Evolutionary conservation across 139 green algal genomes (phyloP).

Genomic region (Auxenochlorella pyrenoidosa): DNA sequence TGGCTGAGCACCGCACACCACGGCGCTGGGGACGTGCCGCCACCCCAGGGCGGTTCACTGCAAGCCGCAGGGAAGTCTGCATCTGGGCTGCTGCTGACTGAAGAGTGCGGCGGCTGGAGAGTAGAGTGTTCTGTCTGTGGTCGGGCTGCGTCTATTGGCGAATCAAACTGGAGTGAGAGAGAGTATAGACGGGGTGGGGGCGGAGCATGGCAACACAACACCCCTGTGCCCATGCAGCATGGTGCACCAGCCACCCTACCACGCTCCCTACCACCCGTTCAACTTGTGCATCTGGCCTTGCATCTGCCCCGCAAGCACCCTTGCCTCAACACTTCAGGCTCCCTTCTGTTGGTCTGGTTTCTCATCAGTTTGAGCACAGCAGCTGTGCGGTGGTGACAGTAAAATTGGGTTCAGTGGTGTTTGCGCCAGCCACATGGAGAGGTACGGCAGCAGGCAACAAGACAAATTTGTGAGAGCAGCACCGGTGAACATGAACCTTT

Average conservation of each 20-base stretch:
- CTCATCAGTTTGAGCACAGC: too few relatives aligned
- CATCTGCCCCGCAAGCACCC: too few relatives aligned
- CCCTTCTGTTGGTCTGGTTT: neutral
- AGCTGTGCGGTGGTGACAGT: too few relatives aligned
- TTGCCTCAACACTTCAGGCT: too few relatives aligned
- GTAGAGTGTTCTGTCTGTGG: too few relatives aligned
- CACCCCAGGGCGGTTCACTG: neutral
- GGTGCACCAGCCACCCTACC: too few relatives aligned
- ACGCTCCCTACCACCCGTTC: neutral
- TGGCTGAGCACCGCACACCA: neutral
- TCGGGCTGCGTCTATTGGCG: too few relatives aligned
- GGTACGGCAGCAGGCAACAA: too few relatives aligned
- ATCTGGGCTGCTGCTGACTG: neutral
- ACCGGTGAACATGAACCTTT: too few relatives aligned
- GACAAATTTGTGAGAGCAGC: too few relatives aligned
- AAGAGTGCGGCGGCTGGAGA: neutral
- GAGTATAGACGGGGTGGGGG: neutral
- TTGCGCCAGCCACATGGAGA: too few relatives aligned
- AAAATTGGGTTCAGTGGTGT: too few relatives aligned
- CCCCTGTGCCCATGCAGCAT: neutral
- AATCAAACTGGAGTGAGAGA: neutral
- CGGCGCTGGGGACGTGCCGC: neutral
- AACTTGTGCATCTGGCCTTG: neutral
- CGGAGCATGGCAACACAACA: neutral
- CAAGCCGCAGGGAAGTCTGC: neutral